Evolutionary conservation across 352 stramenopile genomes (phyloP).

Genomic region (Phytophthora agathidicida): DNA sequence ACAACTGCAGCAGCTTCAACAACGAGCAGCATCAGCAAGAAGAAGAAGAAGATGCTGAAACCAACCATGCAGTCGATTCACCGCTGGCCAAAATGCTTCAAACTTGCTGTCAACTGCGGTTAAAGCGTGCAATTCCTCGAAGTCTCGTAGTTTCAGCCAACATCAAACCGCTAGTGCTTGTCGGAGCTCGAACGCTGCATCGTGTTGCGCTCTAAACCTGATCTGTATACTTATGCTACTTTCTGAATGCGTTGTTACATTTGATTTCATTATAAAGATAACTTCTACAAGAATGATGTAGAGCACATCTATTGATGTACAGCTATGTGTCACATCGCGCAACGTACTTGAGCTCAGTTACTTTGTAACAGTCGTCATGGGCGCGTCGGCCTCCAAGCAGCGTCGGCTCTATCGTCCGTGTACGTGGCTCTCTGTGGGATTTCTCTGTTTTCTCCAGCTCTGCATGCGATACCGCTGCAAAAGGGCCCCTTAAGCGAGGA

Average conservation of each 20-base stretch:
- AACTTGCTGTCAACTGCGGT: slow-evolving; percentile 16
- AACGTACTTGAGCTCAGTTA: slow-evolving; percentile 18
- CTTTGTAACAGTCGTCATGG: slow-evolving; percentile 47
- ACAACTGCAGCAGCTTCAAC: slow-evolving; percentile 1
- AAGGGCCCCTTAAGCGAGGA: not conserved
- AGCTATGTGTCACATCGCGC: slow-evolving; percentile 9
- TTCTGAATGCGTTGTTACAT: not conserved
- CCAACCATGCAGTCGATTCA: not conserved
- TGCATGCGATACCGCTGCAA: not conserved
- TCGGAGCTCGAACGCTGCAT: slow-evolving; percentile 26
- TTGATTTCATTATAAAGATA: not conserved
- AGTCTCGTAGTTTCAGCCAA: not conserved
- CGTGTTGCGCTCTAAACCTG: slow-evolving; percentile 45
- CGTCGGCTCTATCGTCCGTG: slow-evolving; percentile 59
- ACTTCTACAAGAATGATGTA: slow-evolving; percentile 1
- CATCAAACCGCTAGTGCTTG: slow-evolving; percentile 16
- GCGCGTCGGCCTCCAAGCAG: slow-evolving; percentile 48
- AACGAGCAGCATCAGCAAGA: slow-evolving; percentile 4
- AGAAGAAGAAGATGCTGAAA: not conserved
- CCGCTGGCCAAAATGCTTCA: slow-evolving; percentile 15
- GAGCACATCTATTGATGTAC: slow-evolving; percentile 9
- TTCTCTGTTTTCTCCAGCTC: not conserved
- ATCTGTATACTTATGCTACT: not conserved
- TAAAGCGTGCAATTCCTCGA: slow-evolving; percentile 13
- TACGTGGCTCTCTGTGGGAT: slow-evolving; percentile 29